Percentiles rank a stretch among this genome's conserved stretches.
Evolutionary conservation across 345 rosid genomes (phyloP).

Genomic region (Iberis pinnata): DNA sequence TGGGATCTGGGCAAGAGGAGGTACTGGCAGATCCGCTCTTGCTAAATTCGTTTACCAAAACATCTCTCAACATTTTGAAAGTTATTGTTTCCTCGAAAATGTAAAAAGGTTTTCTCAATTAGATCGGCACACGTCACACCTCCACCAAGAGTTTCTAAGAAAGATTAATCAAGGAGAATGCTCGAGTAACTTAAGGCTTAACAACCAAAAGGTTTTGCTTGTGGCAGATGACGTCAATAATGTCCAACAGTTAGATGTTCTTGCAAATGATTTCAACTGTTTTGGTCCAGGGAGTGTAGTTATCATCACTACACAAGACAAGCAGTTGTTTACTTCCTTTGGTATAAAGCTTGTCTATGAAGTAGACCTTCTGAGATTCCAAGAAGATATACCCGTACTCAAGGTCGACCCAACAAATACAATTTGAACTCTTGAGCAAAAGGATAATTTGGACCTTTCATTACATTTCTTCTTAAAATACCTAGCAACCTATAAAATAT

Average conservation of each 20-base stretch:
- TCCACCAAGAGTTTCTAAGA: not conserved
- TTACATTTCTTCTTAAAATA: too few relatives aligned
- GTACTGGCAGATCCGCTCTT: slow-evolving; percentile 14
- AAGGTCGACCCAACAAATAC: too few relatives aligned
- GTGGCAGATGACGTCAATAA: slow-evolving; percentile 13
- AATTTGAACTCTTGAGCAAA: too few relatives aligned
- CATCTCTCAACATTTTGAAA: slow-evolving; percentile 9
- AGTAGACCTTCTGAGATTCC: slow-evolving; percentile 10
- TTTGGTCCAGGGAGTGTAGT: slow-evolving; percentile 27
- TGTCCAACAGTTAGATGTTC: slow-evolving; percentile 18
- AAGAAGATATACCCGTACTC: too few relatives aligned
- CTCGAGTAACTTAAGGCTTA: slow-evolving; percentile 5
- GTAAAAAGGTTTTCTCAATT: slow-evolving; percentile 12
- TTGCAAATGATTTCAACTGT: slow-evolving; percentile 16
- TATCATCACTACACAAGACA: slow-evolving; percentile 27
- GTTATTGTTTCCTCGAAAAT: slow-evolving; percentile 17
- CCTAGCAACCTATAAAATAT: too few relatives aligned
- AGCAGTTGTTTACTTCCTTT: slow-evolving; percentile 4
- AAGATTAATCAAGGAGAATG: slow-evolving; percentile 7
- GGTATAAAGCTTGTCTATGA: slow-evolving; percentile 17
- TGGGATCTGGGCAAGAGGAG: slow-evolving; percentile 26
- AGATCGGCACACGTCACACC: not conserved
- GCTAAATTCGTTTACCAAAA: slow-evolving; percentile 14
- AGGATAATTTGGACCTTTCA: too few relatives aligned
- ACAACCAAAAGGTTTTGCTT: slow-evolving; percentile 16